Base-by-base conservation (phyloP, 129 eudicot genomes). In the Lactuca sativa region DNA sequence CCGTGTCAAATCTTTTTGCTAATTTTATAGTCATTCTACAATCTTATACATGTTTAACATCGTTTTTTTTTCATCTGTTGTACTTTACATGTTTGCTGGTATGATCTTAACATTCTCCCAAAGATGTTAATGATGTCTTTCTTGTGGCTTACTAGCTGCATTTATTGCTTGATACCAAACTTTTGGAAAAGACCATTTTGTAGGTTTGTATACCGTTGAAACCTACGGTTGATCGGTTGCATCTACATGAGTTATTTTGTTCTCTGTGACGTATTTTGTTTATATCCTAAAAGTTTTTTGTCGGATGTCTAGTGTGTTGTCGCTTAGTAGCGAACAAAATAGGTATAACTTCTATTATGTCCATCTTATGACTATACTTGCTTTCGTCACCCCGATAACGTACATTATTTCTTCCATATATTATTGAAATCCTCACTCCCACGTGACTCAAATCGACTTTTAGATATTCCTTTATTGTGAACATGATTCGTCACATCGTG, bases 381-480 rank as follows among this genome's bases (percentile, higher is more conserved):
- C 52, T 47, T 47, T 47, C 52, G 52, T 47, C 49, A 43, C 49
- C 12, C 13, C 13, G 49, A 43, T 47, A 47, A 47, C 52, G 52
- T 11, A 47, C n/a, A 47, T 47, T 3, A 47, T 47, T 3, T 47
- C n/a, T 47, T 47, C 52, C n/a, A 47, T 11, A 11, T 47, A 47
- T 47, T 4, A 12, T 47, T 47, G 52, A n/a, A 12, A 47, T 43
- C 49, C 49, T 43, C 49, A 43, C n/a, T 47, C 16, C 44, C 66
- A 60, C 66, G 43, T 33, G 25, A 60, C 66, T 32, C 43, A 9
- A 47, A 36, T 60, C 43, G 43, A 33, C 66, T 14, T 60, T 33
- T 60, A 34, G 48, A 60, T 31, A 60, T 13, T 60, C 43, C 48
- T 60, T 60, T 6, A 37, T 60, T 34, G 66, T 15, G 66, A 37